Evolutionary conservation across 352 stramenopile species (phyloP).

Genomic region (Pythium scleroteichum): DNA sequence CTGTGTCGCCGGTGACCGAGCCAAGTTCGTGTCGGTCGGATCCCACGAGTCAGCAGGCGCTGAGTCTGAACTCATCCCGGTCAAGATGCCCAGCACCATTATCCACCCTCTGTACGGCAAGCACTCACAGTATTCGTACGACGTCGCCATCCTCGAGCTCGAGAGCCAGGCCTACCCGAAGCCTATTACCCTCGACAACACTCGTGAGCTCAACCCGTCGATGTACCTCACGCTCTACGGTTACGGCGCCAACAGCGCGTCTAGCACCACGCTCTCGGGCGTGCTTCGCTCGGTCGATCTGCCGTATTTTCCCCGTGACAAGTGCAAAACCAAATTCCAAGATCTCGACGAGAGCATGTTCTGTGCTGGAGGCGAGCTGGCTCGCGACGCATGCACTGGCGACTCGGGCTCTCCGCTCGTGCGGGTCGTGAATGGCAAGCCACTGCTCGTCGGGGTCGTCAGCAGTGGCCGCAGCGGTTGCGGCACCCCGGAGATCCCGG

Average conservation of each 20-base stretch:
- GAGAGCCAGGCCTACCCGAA: slow-evolving; percentile 33
- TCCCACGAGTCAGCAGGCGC: slow-evolving; percentile 31
- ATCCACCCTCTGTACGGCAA: slow-evolving; percentile 37
- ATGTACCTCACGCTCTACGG: slow-evolving; percentile 36
- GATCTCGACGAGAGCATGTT: slow-evolving; percentile 46
- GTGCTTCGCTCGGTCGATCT: slow-evolving; percentile 35
- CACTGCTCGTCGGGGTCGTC: slow-evolving; percentile 40
- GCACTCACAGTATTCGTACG: slow-evolving; percentile 36
- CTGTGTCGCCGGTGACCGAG: slow-evolving; percentile 33
- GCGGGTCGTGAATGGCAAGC: slow-evolving; percentile 19
- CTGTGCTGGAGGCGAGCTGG: slow-evolving; percentile 38
- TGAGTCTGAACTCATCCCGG: slow-evolving; percentile 35
- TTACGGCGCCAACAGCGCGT: slow-evolving; percentile 36
- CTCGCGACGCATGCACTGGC: slow-evolving; percentile 40
- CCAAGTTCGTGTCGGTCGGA: slow-evolving; percentile 36
- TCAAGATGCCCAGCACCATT: slow-evolving; percentile 32
- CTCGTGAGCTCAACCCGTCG: slow-evolving; percentile 21
- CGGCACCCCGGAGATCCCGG: slow-evolving; percentile 33
- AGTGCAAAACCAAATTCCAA: slow-evolving; percentile 31
- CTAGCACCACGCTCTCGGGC: slow-evolving; percentile 24
- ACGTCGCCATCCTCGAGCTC: slow-evolving; percentile 43
- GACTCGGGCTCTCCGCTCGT: slow-evolving; percentile 44
- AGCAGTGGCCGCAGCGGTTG: slow-evolving; percentile 44
- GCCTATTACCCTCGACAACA: slow-evolving; percentile 37
- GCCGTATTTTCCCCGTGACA: slow-evolving; percentile 29